Percentiles rank a stretch among this genome's conserved stretches.
phyloP scores from a whole-genome alignment of 768 basidiomycete genomes.

The Crucibulum laeve region DNA sequence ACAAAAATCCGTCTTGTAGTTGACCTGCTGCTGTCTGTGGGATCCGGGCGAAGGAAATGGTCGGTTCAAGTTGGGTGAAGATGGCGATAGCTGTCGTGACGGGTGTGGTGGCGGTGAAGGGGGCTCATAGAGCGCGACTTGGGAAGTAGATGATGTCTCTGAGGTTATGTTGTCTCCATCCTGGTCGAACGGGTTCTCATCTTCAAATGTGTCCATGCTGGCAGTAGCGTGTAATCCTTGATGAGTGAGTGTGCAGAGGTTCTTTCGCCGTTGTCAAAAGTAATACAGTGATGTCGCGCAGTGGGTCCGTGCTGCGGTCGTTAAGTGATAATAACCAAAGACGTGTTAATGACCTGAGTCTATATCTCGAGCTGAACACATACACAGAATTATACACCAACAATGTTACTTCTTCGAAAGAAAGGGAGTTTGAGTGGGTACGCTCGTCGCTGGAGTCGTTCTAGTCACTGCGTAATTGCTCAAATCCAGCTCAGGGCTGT shows the following conservation, averaged over 20 bases:
- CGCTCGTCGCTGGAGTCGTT: no score
- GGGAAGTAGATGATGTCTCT: slow-evolving; percentile 50
- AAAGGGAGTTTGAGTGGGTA: no score
- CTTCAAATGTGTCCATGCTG: slow-evolving; percentile 50
- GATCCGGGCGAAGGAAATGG: slow-evolving; percentile 57
- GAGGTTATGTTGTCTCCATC: slow-evolving; percentile 38
- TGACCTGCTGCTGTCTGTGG: slow-evolving; percentile 44
- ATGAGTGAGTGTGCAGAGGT: no score
- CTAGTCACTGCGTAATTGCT: slow-evolving; percentile 4
- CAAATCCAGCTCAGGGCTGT: slow-evolving; percentile 12
- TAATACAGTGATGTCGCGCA: no score
- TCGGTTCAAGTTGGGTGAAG: slow-evolving; percentile 32
- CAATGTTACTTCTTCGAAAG: no score
- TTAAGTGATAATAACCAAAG: no score
- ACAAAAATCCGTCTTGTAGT: slow-evolving; percentile 76
- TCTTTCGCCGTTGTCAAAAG: no score
- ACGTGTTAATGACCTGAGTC: no score
- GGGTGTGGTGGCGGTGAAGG: slow-evolving; percentile 49
- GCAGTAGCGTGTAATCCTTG: no score
- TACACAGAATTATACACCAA: no score
- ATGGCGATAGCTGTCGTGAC: slow-evolving; percentile 43
- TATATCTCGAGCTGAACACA: no score
- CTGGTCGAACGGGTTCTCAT: slow-evolving; percentile 66
- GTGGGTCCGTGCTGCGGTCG: no score
- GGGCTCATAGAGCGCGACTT: slow-evolving; percentile 54